Base-by-base conservation (phyloP, 495 filamentous ascomycete genomes). In the Penicillium angulare region DNA sequence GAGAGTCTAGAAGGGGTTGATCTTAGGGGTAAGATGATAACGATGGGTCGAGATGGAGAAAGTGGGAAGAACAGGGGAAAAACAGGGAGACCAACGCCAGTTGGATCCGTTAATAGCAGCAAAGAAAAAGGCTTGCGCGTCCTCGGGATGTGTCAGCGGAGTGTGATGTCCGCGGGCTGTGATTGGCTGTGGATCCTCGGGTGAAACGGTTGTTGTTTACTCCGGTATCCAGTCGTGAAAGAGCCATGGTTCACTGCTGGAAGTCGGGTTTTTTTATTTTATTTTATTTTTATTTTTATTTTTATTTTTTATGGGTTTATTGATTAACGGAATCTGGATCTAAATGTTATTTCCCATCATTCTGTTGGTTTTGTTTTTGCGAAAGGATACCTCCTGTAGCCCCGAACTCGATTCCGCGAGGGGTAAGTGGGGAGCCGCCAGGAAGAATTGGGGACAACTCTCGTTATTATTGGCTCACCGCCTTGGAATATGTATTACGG, bases 121-220 rank as follows among this genome's bases (percentile, higher is more conserved):
- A 63, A 60, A 31, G 8, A 12, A 48, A 44, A 47, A 49, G 59
- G 68, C 49, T 74, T 74, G 66, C 71, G 67, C 61, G 69, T 64
- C 69, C 69, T 59, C 46, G 27, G 17, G 65, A 51, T 72, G 59
- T 72, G 45, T 73, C 63, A 73, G 66, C 61, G 48, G 39, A 24
- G 33, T 23, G 7, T 15, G 4, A 15, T 27, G 29, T 34, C 12
- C 5, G 6, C 0, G 5, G 0, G 16, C 26, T 39, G 21, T 42
- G 32, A 57, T 60, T 63, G 60, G 56, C n/a, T n/a, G n/a, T n/a
- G n/a, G n/a, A n/a, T 12, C 38, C n/a, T n/a, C 4, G 22, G 39
- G 17, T 54, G 50, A 49, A 45, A 53, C 42, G 36, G 43, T 26
- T 43, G 15, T 55, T 61, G 33, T 47, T 54, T 41, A 41, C 38